Evolutionary conservation across 345 rosid genomes (phyloP), one percentile per base, ranked within the genome.

Genomic region (Linum lewisii): DNA sequence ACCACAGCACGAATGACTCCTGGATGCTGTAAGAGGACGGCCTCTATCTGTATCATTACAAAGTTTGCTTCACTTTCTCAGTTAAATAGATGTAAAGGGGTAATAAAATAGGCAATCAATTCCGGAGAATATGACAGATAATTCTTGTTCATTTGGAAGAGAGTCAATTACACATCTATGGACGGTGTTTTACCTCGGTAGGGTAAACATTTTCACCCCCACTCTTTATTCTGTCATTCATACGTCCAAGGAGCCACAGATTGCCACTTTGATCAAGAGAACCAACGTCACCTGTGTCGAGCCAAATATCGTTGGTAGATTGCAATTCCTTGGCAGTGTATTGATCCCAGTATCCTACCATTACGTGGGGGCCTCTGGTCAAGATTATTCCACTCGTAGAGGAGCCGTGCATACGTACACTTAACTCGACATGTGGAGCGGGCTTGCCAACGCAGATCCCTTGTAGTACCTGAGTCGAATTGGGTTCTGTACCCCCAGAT

Each of bases 131-230:
- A 29, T 52, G 9, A 51, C 23, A 49, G 34, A 23, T 21, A 8
- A 45, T 19, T n/a, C 13, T 61, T 5, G 18, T 23, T 36, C 51
- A 34, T 14, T 47, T 47, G 22, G 36, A 52, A 21, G 38, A 24
- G 16, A 49, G n/a, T 21, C 14, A 18, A 25, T 42, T 42, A 11
- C 16, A 7, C 13, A 2, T 42, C 13, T 42, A 16, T 34, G 10
- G 38, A 4, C 1, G 1, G 47, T 2, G 58, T 34, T 54, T 73
- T 57, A 87, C 98, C 92, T 88, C 93, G 78, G 88, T 95, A 4
- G 95, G 98, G 71, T 84, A 81, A 63, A 91, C 76, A 44, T 84
- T 91, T 76, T 91, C 95, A 54, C 95, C 93, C 8, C 96, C 96
- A 50, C 87, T 83, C 75, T 84, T 92, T 66, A 88, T 86, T 13